phyloP scores from a whole-genome alignment of 495 filamentous ascomycete species.

The Astrothelium macrocarpum region DNA sequence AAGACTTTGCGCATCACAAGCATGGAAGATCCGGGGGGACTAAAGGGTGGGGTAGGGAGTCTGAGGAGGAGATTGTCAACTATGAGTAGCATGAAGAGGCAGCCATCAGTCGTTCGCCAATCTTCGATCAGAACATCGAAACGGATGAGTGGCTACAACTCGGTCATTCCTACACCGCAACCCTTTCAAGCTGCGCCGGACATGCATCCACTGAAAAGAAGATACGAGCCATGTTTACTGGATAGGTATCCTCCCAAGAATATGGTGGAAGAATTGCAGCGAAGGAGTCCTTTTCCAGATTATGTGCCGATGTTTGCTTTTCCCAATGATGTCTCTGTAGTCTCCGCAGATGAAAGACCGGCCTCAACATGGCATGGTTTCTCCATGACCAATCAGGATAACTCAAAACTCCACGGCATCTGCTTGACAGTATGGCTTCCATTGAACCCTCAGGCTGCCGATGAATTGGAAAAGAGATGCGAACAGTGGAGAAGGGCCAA shows the following conservation, averaged over 20 bases:
- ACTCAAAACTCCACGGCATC: conserved; percentile 83
- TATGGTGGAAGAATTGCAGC: conserved; percentile 68
- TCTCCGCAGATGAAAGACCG: conserved; percentile 88
- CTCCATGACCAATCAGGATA: conserved; percentile 91
- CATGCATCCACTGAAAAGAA: conserved; percentile 89
- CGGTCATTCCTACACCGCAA: conserved; percentile 87
- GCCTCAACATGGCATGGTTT: conserved; percentile 97
- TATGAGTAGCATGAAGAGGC: conserved; percentile 89
- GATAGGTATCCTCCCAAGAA: conserved; percentile 84
- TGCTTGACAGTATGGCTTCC: conserved; percentile 90
- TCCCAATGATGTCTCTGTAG: conserved; percentile 93
- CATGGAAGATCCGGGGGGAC: conserved; percentile 38
- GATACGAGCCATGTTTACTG: conserved; percentile 87
- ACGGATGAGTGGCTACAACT: conserved; percentile 93
- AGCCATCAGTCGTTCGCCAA: conserved; percentile 62
- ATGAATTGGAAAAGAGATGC: conserved; percentile 80
- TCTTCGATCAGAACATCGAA: conserved; percentile 82
- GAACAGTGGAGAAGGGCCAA: conserved; percentile 90
- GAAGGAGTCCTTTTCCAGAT: conserved; percentile 84
- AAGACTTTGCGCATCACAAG: conserved; percentile 68
- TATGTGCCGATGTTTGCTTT: conserved; percentile 99
- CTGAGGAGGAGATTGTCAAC: conserved; percentile 83
- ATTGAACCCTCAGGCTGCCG: conserved; percentile 68
- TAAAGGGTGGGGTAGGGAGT: conserved; percentile 54
- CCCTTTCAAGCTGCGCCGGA: conserved; percentile 80